Conservation (phyloP, 2,329 filamentous ascomycete species). For the Aspergillus pseudoterreus region DNA sequence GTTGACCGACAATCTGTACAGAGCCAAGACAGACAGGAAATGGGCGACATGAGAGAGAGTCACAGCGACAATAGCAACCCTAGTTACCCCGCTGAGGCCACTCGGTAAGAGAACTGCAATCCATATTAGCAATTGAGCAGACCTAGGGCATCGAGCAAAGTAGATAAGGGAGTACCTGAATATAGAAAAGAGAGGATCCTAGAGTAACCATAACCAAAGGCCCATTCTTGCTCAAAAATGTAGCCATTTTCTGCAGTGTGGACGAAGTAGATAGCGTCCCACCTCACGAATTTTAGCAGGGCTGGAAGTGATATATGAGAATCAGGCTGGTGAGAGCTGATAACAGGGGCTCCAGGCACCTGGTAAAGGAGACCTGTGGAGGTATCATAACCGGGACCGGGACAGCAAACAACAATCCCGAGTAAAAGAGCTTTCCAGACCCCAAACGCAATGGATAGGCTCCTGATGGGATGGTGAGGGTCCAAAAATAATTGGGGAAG, state of each 20-base stretch:
- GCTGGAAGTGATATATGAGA: conserved; percentile 15
- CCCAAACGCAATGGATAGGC: conserved; percentile 42
- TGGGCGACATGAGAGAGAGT: conserved; percentile 70
- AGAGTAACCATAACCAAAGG: conserved; percentile 57
- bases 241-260: conserved; percentile 53
- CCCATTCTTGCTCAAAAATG: conserved; percentile 64
- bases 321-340: conserved; percentile 4
- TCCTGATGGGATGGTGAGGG: conserved; percentile 28
- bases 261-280: conserved; percentile 62
- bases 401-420: conserved; percentile 46
- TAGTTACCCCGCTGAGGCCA: conserved; percentile 18
- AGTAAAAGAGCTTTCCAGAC: conserved; percentile 57
- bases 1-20: conserved; percentile 63
- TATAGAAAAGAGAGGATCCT: conserved; percentile 39
- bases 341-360: conserved; percentile 7
- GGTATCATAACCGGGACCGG: conserved; percentile 61
- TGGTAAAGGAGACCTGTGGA: conserved; percentile 51
- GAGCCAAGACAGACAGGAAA: conserved; percentile 66
- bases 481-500: conserved; percentile 15
- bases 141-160: background rate
- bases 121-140: conserved; percentile 10
- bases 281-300: conserved; percentile 51
- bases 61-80: conserved; percentile 54
- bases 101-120: conserved; percentile 20
- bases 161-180: conserved; percentile 24